phyloP scores from a whole-genome alignment of 345 rosid genomes.

The Pugionium cornutum region DNA sequence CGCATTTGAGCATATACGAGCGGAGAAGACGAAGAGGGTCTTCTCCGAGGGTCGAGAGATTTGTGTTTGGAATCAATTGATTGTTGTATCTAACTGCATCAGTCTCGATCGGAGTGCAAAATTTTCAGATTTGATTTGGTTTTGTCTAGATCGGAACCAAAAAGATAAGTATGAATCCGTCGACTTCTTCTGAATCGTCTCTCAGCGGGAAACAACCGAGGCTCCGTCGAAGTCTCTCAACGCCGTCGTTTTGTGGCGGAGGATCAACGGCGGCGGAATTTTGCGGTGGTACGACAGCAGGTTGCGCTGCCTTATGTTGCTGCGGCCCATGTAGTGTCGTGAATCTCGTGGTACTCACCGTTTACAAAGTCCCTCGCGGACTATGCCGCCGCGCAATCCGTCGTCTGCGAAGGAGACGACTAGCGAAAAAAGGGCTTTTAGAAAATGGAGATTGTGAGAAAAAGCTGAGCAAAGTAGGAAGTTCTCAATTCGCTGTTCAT shows the following conservation, averaged over 20 bases:
- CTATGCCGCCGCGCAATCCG: slow-evolving; percentile 47
- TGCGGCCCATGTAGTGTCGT: slow-evolving; percentile 63
- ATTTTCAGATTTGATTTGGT: slow-evolving; percentile 5
- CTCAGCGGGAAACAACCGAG: not conserved
- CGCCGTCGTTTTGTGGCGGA: slow-evolving; percentile 11
- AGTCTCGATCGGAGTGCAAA: not conserved
- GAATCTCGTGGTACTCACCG: slow-evolving; percentile 49
- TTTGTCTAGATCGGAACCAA: not conserved
- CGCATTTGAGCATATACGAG: slow-evolving; percentile 11
- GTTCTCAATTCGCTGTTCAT: slow-evolving; percentile 37
- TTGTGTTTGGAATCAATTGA: not conserved
- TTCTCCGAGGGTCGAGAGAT: slow-evolving; percentile 1
- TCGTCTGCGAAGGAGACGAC: slow-evolving; percentile 33
- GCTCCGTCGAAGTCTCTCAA: slow-evolving; percentile 21
- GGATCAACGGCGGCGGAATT: slow-evolving; percentile 36
- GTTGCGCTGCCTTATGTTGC: slow-evolving; percentile 63
- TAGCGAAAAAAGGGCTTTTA: slow-evolving; percentile 29
- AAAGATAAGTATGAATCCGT: slow-evolving; percentile 12
- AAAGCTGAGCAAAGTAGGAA: slow-evolving; percentile 35
- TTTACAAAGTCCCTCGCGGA: slow-evolving; percentile 56
- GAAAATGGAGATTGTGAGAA: slow-evolving; percentile 15
- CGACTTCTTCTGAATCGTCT: slow-evolving; percentile 1
- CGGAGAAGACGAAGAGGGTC: slow-evolving; percentile 15
- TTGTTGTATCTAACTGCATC: not conserved
- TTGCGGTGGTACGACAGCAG: slow-evolving; percentile 64